These are phyloP conservation scores for Polytrichum commune DNA, from an alignment of 225 moss, liverwort and hornwort genomes.

Conservation along the genomic window DNA sequence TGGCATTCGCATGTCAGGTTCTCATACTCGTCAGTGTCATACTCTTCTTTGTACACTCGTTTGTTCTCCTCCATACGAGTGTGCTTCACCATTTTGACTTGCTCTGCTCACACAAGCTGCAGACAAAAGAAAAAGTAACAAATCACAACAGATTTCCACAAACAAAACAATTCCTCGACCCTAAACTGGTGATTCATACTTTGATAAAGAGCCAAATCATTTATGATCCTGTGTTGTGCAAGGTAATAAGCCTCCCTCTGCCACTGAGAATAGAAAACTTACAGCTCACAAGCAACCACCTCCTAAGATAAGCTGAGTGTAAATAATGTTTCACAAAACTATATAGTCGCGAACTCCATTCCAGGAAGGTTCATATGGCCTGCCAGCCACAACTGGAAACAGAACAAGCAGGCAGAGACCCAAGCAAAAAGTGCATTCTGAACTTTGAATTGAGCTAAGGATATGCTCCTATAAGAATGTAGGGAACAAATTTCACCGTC, in stretches of 20 bases:
- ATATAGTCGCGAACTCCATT: conserved; percentile 4
- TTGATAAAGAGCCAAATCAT: background rate
- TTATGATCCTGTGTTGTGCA: background rate
- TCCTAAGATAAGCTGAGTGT: conserved; percentile 9
- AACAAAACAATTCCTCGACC: background rate
- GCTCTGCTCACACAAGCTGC: conserved; percentile 38
- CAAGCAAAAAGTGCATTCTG: background rate
- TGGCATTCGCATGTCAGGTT: conserved; percentile 57
- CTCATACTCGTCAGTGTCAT: conserved; percentile 61
- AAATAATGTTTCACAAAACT: conserved; percentile 3
- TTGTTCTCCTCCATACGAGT: conserved; percentile 64
- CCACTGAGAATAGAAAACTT: conserved; percentile 7
- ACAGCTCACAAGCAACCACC: conserved; percentile 14
- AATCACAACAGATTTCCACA: conserved; percentile 2
- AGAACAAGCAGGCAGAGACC: conserved; percentile 14
- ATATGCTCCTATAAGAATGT: background rate
- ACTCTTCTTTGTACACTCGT: conserved; percentile 49
- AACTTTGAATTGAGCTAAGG: background rate
- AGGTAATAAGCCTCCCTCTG: background rate
- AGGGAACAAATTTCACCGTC: conserved; percentile 6
- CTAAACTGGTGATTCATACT: background rate
- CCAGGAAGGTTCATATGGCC: conserved; percentile 3
- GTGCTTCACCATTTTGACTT: conserved; percentile 58
- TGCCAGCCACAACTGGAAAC: conserved; percentile 3
- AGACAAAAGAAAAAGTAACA: conserved; percentile 18